Base-by-base conservation (phyloP, 2,329 filamentous ascomycete species). In the Cladosporium sp. region DNA sequence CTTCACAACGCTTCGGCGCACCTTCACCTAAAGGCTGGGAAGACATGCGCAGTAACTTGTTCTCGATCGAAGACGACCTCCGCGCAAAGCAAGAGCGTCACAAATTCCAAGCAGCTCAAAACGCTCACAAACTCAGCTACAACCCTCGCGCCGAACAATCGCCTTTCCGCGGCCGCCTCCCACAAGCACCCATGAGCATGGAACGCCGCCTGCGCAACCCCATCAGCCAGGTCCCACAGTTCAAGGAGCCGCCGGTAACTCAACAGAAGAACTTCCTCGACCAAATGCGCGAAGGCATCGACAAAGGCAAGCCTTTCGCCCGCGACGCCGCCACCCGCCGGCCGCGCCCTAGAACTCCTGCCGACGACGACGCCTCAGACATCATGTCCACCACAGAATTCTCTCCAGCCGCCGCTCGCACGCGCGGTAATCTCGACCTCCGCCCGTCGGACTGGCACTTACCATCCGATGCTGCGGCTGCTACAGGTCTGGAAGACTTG, bases 131-230 rank as follows among this genome's bases (percentile, higher is more conserved):
- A 46, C 66, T 72, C 1, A 64, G 58, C 36, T 71, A 68, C 58
- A 66, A 71, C 51, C 69, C 69, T 16, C 65, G 70, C 28, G 78
- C 79, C 53, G 79, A 80, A 51, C 77, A 77, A 69, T 81, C 78
- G 71, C 86, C 88, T 1, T 92, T 93, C 73, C 89, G 87, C 82
- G 90, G 87, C 77, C 87, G 85, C 65, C 83, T 92, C 2, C 91
- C 91, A 4, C 83, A 88, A 0, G 88, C 89, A 1, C 90, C 91
- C 16, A 85, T 83, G 16, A 85, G 84, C n/a, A 88, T 89, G 25
- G 88, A 88, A 2, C 85, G 88, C 48, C 82, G 83, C 51, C 76
- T 87, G 7, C 82, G 86, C 34, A 91, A 90, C 66, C 88, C 88
- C 1, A 84, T 85, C 5, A 86, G 84, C 66, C 80, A 82, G 39